These are phyloP conservation scores for Hymenoscyphus albidus DNA, from an alignment of 2,329 filamentous ascomycete genomes.

Conservation along the genomic window DNA sequence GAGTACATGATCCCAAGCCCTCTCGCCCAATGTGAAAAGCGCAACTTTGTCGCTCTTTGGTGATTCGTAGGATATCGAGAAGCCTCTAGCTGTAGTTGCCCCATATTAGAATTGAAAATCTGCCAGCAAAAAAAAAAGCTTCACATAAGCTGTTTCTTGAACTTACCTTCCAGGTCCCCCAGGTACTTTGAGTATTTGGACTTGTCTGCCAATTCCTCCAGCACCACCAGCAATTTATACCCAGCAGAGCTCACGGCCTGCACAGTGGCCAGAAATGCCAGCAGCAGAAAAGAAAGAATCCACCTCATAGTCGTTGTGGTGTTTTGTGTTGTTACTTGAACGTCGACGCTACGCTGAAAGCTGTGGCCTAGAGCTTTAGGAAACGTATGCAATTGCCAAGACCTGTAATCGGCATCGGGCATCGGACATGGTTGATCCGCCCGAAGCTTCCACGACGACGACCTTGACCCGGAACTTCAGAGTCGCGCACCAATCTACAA, in stretches of 20 bases:
- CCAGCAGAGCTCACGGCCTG: conserved; percentile 77
- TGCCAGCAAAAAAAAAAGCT: conserved; percentile 18
- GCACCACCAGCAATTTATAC: conserved; percentile 74
- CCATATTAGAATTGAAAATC: conserved; percentile 19
- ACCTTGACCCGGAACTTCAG: conserved; percentile 9
- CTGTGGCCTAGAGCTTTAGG: conserved; percentile 31
- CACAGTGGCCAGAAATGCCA: conserved; percentile 62
- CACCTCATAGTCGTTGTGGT: conserved; percentile 60
- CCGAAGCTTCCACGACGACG: conserved; percentile 16
- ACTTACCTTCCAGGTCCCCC: conserved; percentile 63
- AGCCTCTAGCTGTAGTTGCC: conserved; percentile 66
- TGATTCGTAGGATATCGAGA: conserved; percentile 73
- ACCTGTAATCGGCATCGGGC: conserved; percentile 11
- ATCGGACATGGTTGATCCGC: conserved; percentile 5
- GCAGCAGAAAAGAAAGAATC: conserved; percentile 64
- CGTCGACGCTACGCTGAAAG: conserved; percentile 19
- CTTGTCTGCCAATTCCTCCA: conserved; percentile 80
- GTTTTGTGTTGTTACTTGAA: conserved; percentile 23
- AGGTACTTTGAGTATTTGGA: conserved; percentile 79
- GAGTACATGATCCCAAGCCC: conserved; percentile 85
- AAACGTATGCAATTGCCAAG: conserved; percentile 37
- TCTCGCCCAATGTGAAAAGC: conserved; percentile 82
- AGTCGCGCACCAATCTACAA: conserved; percentile 17
- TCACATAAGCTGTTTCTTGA: not conserved
- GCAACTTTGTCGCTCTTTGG: conserved; percentile 74